Percentiles rank a stretch among this genome's conserved stretches.
Conservation (phyloP, 1,284 basidiomycete genomes). For the Austroboletus novae-zelandiae region DNA sequence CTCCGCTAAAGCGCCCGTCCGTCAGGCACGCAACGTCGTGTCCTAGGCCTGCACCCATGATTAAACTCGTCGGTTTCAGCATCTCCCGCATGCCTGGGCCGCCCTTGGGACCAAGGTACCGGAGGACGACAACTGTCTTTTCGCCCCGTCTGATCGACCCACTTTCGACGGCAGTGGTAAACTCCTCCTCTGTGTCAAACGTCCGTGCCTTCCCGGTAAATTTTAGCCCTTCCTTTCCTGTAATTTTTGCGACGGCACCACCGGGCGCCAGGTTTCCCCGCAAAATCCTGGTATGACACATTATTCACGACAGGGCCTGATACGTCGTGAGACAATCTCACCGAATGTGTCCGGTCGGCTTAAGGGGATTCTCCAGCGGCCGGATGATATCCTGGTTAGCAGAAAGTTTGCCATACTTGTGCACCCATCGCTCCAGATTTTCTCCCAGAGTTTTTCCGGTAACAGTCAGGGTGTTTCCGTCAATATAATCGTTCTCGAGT, state of each 20-base stretch:
- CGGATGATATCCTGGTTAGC: conserved; percentile 78
- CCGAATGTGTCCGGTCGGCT: conserved; percentile 85
- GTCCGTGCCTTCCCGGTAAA: conserved; percentile 84
- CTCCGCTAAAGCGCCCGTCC: conserved; percentile 93
- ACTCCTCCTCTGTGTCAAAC: conserved; percentile 83
- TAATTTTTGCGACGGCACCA: conserved; percentile 93
- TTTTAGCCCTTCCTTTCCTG: conserved; percentile 85
- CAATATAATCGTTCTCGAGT: conserved; percentile 77
- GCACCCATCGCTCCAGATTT: conserved; percentile 83
- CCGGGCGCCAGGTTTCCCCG: conserved; percentile 90
- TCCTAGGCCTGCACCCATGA: conserved; percentile 94
- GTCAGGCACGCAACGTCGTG: conserved; percentile 89
- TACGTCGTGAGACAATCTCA: conserved; percentile 32
- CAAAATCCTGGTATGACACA: conserved; percentile 52
- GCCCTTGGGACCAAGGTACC: conserved; percentile 88
- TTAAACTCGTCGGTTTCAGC: conserved; percentile 86
- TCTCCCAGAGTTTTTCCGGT: conserved; percentile 87
- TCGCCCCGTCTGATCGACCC: conserved; percentile 82
- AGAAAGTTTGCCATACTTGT: conserved; percentile 73
- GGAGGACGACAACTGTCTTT: conserved; percentile 86
- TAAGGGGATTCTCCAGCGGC: conserved; percentile 84
- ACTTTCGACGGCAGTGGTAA: conserved; percentile 77
- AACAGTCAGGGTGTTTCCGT: conserved; percentile 85
- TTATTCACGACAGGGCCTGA: conserved; percentile 3
- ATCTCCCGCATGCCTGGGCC: conserved; percentile 96